phyloP scores from a whole-genome alignment of 2,329 filamentous ascomycete species.

The Exophiala spinifera region DNA sequence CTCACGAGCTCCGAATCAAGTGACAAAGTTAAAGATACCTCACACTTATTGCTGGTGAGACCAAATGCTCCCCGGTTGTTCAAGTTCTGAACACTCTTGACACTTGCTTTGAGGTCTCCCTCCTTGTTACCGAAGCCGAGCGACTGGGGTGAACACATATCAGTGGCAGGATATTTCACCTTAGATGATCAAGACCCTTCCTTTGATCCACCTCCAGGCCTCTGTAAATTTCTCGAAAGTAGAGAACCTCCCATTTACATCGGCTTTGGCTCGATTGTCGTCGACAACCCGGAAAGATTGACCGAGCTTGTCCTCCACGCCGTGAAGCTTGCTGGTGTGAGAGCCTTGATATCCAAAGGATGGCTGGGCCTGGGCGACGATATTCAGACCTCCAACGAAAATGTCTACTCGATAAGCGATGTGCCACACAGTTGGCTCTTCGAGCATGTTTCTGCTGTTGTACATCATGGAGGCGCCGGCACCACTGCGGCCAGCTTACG shows the following conservation, averaged over 20 bases:
- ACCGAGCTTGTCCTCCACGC: conserved; percentile 48
- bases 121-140: conserved; percentile 39
- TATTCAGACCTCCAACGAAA: conserved; percentile 5
- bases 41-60: conserved; percentile 44
- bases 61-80: background rate
- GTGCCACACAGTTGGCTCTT: conserved; percentile 60
- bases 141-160: conserved; percentile 40
- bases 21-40: conserved; percentile 38
- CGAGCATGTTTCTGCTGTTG: conserved; percentile 52
- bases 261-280: conserved; percentile 56
- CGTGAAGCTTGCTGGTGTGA: conserved; percentile 44
- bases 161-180: conserved; percentile 46
- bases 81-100: background rate
- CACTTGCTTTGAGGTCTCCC: conserved; percentile 31
- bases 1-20: conserved; percentile 38
- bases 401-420: conserved; percentile 50
- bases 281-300: conserved; percentile 47
- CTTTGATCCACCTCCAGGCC: conserved; percentile 38
- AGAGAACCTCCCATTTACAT: conserved; percentile 54
- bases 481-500: conserved; percentile 52
- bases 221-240: conserved; percentile 43
- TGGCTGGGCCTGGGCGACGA: conserved; percentile 43
- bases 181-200: conserved; percentile 32
- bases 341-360: conserved; percentile 54
- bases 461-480: conserved; percentile 38